These are phyloP conservation scores for Cladosporium sp. DNA, from an alignment of 2,329 filamentous ascomycete species.

Conservation along the genomic window DNA sequence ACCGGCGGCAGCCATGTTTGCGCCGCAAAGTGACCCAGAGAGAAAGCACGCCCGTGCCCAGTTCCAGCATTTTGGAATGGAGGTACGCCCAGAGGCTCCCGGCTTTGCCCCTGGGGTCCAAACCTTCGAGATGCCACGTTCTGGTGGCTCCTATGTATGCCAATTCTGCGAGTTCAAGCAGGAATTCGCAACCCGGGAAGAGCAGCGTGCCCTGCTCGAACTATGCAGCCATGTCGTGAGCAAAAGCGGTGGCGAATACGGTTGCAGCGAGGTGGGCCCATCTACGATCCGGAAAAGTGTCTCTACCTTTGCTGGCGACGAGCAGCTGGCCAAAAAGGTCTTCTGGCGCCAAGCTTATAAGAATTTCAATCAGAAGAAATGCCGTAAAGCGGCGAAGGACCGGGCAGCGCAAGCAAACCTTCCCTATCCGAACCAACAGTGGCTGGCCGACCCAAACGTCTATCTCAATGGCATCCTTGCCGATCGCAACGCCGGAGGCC, in stretches of 20 bases:
- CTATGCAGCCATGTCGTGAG: background rate
- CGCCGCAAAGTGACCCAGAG: background rate
- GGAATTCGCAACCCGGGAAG: too few species aligned
- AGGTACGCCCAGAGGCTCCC: too few species aligned
- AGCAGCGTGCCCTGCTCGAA: background rate
- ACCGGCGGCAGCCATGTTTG: background rate
- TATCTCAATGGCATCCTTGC: too few species aligned
- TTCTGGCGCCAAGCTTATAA: background rate
- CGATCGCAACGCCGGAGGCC: background rate
- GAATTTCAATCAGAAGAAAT: too few species aligned
- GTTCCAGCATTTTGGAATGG: too few species aligned
- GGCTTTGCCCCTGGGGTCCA: background rate
- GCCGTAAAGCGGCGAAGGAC: too few species aligned
- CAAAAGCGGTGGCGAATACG: too few species aligned
- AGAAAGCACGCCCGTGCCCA: background rate
- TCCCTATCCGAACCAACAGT: background rate
- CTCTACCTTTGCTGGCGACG: background rate
- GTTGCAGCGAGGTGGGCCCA: background rate
- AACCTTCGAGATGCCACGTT: too few species aligned
- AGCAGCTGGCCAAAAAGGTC: background rate
- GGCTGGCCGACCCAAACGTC: background rate
- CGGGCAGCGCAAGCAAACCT: background rate
- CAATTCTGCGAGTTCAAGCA: too few species aligned
- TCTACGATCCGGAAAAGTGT: background rate
- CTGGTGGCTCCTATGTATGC: too few species aligned